Percentiles rank a stretch among this genome's conserved stretches.
These are phyloP conservation scores for Athelia psychrophila DNA, from an alignment of 1,284 basidiomycete species.

Conservation along the genomic window DNA sequence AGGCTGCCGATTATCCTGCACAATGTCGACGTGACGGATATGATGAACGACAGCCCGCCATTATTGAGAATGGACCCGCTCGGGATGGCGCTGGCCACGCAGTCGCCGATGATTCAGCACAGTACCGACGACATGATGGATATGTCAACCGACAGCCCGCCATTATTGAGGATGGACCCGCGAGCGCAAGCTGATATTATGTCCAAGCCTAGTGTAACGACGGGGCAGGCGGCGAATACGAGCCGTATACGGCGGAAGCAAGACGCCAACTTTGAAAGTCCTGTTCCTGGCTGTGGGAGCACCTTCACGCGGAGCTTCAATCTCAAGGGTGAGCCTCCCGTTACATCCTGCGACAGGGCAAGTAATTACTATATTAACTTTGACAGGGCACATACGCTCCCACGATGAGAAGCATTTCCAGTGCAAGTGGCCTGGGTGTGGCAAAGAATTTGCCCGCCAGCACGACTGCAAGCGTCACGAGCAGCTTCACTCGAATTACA, in stretches of 20 bases:
- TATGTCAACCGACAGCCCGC: neutral
- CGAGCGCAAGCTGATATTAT: conserved; percentile 22
- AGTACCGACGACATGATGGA: conserved; percentile 7
- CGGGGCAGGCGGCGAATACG: conserved; percentile 69
- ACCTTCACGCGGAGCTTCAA: conserved; percentile 85
- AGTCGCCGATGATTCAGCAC: conserved; percentile 5
- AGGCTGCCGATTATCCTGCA: conserved; percentile 43
- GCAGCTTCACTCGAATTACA: conserved; percentile 73
- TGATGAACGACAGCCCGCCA: conserved; percentile 48
- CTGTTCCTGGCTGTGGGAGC: conserved; percentile 75
- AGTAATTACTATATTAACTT: conserved; percentile 13
- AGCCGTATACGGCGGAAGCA: conserved; percentile 70
- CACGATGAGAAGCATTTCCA: conserved; percentile 83
- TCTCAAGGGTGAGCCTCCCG: conserved; percentile 56
- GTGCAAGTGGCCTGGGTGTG: conserved; percentile 84
- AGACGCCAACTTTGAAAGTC: conserved; percentile 72
- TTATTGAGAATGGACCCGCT: conserved; percentile 19
- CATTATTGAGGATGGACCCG: too few species aligned
- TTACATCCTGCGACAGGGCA: conserved; percentile 10
- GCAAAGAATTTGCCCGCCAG: conserved; percentile 80
- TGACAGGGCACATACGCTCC: conserved; percentile 69
- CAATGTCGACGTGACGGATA: conserved; percentile 31
- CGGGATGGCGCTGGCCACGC: conserved; percentile 12
- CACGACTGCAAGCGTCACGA: conserved; percentile 86
- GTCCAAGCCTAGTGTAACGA: conserved; percentile 65